Evolutionary conservation across 306 rosid species (phyloP).

Genomic region (Luffa acutangula): DNA sequence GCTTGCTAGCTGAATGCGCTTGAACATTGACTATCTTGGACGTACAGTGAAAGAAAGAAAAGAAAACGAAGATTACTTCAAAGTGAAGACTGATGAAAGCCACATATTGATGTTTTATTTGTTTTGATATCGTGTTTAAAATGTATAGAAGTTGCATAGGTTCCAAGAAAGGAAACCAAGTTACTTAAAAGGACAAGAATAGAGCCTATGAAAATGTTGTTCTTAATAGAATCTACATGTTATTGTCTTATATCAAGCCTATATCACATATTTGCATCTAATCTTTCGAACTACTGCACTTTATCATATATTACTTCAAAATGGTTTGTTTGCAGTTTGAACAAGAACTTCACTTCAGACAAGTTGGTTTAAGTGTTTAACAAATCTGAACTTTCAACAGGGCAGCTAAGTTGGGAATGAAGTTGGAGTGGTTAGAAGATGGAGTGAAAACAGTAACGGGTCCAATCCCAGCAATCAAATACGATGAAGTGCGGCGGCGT

Average conservation of each 20-base stretch:
- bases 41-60: neutral
- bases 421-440: slow-evolving; percentile 71
- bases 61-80: neutral
- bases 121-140: neutral
- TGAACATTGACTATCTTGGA: neutral
- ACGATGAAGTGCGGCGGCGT: slow-evolving; percentile 37
- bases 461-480: slow-evolving; percentile 68
- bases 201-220: neutral
- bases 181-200: neutral
- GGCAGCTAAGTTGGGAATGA: slow-evolving; percentile 77
- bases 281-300: neutral
- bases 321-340: neutral
- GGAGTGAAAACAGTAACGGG: slow-evolving; percentile 74
- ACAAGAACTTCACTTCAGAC: neutral
- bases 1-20: neutral
- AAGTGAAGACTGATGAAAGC: neutral
- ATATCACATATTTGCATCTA: neutral
- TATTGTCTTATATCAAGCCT: too few species aligned
- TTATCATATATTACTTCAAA: neutral
- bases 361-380: neutral
- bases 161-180: neutral
- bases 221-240: neutral
- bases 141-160: neutral
- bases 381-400: slow-evolving; percentile 10
- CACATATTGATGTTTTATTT: neutral